A percentile compares a stretch with the other conserved stretches of the same genome.
Conservation (phyloP, 179 eudicot genomes). For the Heliamphora ciliata region DNA sequence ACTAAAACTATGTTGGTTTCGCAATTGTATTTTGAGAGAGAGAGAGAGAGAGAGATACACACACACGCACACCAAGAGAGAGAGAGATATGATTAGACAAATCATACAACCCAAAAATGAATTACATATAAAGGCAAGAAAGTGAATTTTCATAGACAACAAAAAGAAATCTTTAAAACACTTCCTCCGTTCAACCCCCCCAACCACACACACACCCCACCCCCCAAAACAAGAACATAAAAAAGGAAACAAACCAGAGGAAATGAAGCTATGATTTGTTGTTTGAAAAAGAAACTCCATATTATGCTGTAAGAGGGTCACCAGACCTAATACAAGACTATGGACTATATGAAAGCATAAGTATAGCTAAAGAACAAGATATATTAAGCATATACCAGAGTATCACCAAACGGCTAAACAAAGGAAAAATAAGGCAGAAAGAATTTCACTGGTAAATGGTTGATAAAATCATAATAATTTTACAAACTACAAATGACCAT, state of each 20-base stretch:
- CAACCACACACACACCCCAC: neutral
- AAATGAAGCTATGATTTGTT: too few relatives aligned
- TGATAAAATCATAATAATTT: too few relatives aligned
- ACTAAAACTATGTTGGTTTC: neutral
- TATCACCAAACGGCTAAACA: neutral
- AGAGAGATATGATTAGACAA: neutral
- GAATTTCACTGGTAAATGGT: too few relatives aligned
- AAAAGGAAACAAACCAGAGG: too few relatives aligned
- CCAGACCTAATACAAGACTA: neutral
- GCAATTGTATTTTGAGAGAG: neutral
- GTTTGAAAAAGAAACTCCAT: neutral
- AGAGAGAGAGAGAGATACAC: too few relatives aligned
- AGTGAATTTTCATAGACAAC: neutral
- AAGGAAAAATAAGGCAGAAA: neutral
- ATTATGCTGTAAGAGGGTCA: neutral
- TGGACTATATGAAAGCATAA: neutral
- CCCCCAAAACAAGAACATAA: too few relatives aligned
- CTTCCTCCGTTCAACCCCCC: neutral
- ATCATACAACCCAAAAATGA: neutral
- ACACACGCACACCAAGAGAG: too few relatives aligned
- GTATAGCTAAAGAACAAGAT: neutral
- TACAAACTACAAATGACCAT: too few relatives aligned
- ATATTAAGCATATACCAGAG: neutral
- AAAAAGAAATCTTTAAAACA: neutral
- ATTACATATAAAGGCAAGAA: neutral